Base-by-base conservation (phyloP, 768 basidiomycete species). In the Pleurotus platypus region DNA sequence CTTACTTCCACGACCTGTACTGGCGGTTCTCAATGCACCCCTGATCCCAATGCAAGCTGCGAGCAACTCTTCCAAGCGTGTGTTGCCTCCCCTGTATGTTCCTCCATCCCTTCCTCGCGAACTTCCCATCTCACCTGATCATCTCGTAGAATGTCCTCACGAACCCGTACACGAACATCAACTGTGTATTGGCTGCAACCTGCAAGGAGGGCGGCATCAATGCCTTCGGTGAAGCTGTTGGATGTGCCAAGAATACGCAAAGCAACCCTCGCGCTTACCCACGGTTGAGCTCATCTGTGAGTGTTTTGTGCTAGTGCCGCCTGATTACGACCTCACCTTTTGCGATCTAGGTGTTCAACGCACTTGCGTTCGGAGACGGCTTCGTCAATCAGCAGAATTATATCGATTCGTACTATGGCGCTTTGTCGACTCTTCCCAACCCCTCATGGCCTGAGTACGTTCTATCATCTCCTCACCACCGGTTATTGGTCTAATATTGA, bases 401-500 rank as follows among this genome's bases (percentile, higher is more conserved):
- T 30, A 53, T 60, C 40, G 59, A 60, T 42, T 55, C 48, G 9
- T 60, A 53, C 56, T 60, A 60, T 15, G 56, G 59, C 27, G 59
- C 59, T 42, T 46, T 60, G 38, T 18, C 56, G 0, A n/a, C 37
- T 15, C 42, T 60, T 40, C 11, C 59, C 7, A 57, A 45, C 9
- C 59, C 59, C 3, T 45, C 51, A 4, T 60, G 56, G 56, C 59
- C 59, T 26, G 56, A 54, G 59, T 60, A 47, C 50, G 56, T 57
- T 22, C 38, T 12, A 2, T 12, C 20, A 3, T 30, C 15, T 5
- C 22, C 35, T 26, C 18, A n/a, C 15, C 2, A n/a, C 16, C 13
- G 8, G 16, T 40, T 16, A 27, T 26, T 26, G 1, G 9, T 38
- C 11, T 45, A 46, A 30, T 13, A 15, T 7, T 22, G 15, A n/a